Conservation (phyloP, 2,329 filamentous ascomycete species). For the Beauveria sp. region DNA sequence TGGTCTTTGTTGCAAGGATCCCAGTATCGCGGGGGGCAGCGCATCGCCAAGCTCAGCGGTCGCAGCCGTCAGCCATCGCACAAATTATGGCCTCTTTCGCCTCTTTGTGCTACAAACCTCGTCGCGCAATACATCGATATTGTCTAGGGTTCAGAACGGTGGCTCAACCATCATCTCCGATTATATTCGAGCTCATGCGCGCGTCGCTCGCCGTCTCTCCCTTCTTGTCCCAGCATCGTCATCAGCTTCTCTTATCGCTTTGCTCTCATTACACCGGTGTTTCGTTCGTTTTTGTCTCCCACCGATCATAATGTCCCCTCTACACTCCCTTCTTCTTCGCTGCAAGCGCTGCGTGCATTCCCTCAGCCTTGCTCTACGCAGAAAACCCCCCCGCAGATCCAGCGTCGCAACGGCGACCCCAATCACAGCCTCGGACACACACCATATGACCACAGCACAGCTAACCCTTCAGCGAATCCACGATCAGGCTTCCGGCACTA, state of each 20-base stretch:
- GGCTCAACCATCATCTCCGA: not conserved
- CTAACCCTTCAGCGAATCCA: slow-evolving; percentile 57
- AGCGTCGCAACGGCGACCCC: not conserved
- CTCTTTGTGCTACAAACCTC: slow-evolving; percentile 10
- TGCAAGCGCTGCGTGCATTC: slow-evolving; percentile 3
- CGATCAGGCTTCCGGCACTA: slow-evolving; percentile 50
- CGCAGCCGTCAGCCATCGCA: slow-evolving; percentile 1
- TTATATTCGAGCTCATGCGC: not conserved
- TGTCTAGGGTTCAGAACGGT: not conserved
- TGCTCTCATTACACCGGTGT: not conserved
- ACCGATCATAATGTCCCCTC: not conserved
- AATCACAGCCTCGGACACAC: not conserved
- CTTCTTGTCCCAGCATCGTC: not conserved
- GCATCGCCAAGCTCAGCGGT: not conserved
- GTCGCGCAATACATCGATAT: not conserved
- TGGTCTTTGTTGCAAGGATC: not conserved
- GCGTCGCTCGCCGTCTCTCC: not conserved
- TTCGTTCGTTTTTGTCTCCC: not conserved
- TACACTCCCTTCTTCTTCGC: not conserved
- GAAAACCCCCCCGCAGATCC: not conserved
- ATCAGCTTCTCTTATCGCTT: not conserved
- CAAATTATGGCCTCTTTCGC: slow-evolving; percentile 6
- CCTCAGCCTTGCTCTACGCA: not conserved
- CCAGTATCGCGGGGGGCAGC: not conserved
- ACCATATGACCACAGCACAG: slow-evolving; percentile 42